phyloP scores from a whole-genome alignment of 768 basidiomycete genomes.

The Gymnopilus dilepis region DNA sequence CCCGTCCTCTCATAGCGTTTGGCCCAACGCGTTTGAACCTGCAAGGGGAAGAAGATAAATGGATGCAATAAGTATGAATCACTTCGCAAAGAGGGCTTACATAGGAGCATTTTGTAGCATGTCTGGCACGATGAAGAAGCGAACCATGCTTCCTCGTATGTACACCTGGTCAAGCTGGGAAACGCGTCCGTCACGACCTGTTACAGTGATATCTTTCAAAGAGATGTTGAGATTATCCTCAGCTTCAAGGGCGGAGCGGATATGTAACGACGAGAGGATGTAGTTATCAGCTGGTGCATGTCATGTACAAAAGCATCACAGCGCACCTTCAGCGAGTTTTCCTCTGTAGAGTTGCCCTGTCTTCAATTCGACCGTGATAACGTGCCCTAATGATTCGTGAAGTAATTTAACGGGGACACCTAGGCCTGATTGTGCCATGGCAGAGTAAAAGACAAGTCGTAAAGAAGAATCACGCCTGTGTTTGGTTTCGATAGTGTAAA shows the following conservation, averaged over 20 bases:
- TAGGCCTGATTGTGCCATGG: conserved; percentile 66
- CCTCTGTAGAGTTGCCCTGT: conserved; percentile 97
- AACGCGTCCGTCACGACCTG: conserved; percentile 96
- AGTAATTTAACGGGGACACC: conserved; percentile 97
- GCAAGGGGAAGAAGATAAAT: conserved; percentile 15
- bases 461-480: not conserved
- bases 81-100: conserved; percentile 44
- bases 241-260: conserved; percentile 53
- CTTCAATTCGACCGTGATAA: conserved; percentile 98
- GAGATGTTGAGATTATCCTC: conserved; percentile 99
- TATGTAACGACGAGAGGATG: conserved; percentile 22
- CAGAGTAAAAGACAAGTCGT: conserved; percentile 14
- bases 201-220: conserved; percentile 95
- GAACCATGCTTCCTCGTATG: conserved; percentile 96
- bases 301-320: not conserved
- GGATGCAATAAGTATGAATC: conserved; percentile 3
- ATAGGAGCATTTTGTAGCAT: conserved; percentile 99
- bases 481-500: not conserved
- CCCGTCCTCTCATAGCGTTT: conserved; percentile 97
- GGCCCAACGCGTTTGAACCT: conserved; percentile 99
- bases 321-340: conserved; percentile 93
- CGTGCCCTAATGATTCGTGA: conserved; percentile 94
- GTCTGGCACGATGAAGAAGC: conserved; percentile 99
- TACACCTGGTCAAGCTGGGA: conserved; percentile 99
- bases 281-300: conserved; percentile 22